phyloP scores from a whole-genome alignment of 306 rosid species.

The Prosopis cineraria region DNA sequence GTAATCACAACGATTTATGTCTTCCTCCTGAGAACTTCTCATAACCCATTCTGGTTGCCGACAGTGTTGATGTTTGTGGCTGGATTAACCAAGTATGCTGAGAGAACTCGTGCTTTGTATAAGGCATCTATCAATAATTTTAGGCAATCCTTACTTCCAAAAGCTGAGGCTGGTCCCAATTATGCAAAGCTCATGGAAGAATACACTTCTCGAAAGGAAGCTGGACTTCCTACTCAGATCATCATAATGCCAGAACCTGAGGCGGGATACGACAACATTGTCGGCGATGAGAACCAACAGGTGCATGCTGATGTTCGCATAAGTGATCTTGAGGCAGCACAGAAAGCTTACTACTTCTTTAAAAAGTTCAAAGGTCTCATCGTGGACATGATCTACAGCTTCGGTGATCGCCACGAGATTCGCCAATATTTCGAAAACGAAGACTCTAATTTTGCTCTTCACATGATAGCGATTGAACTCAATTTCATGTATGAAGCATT shows the following conservation, averaged over 20 bases:
- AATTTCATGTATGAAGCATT: slow-evolving; percentile 7
- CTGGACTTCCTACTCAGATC: slow-evolving; percentile 26
- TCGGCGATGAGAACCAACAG: too few species aligned
- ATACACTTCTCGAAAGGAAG: background rate
- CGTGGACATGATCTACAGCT: background rate
- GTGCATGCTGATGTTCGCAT: background rate
- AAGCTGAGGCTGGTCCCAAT: slow-evolving; percentile 35
- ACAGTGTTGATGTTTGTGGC: background rate
- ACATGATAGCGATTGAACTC: slow-evolving; percentile 3
- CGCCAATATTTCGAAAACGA: background rate
- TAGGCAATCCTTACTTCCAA: slow-evolving; percentile 23
- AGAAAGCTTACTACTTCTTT: background rate
- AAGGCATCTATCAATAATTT: slow-evolving; percentile 31
- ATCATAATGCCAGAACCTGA: slow-evolving; percentile 3
- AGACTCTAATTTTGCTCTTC: too few species aligned
- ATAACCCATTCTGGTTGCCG: background rate
- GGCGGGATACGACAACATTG: too few species aligned
- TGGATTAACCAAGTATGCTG: background rate
- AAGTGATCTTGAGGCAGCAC: background rate
- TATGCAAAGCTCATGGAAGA: slow-evolving; percentile 45
- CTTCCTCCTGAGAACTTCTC: background rate
- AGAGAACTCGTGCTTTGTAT: slow-evolving; percentile 29
- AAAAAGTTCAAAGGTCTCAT: background rate
- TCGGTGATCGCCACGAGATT: background rate
- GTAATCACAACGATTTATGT: background rate